Evolutionary conservation across 2,329 filamentous ascomycete species (phyloP).

Genomic region (Teratosphaeria epicoccoides): DNA sequence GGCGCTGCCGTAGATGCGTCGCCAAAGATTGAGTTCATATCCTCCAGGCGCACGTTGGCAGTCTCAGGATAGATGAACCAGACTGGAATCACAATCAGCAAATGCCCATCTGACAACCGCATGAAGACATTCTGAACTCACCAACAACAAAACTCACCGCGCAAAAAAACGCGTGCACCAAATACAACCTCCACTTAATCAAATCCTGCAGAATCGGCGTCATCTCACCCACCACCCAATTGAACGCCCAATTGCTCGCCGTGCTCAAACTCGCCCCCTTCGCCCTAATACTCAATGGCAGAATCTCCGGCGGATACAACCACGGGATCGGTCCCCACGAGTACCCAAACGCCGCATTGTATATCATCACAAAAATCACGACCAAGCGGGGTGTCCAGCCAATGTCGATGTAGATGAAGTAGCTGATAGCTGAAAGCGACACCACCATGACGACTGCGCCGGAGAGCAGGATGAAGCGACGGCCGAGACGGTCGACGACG

Average conservation of each 20-base stretch:
- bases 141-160: conserved; percentile 90
- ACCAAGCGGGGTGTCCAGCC: conserved; percentile 68
- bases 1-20: conserved; percentile 76
- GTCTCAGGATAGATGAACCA: conserved; percentile 98
- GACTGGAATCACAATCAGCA: conserved; percentile 44
- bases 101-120: neutral
- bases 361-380: conserved; percentile 93
- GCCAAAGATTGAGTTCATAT: conserved; percentile 92
- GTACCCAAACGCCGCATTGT: conserved; percentile 94
- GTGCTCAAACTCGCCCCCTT: conserved; percentile 96
- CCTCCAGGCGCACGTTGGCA: conserved; percentile 85
- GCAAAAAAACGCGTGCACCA: conserved; percentile 95
- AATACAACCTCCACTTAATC: conserved; percentile 88
- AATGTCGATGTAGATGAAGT: conserved; percentile 87
- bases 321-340: conserved; percentile 98
- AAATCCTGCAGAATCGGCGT: conserved; percentile 85
- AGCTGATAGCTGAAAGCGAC: conserved; percentile 80
- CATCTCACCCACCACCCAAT: conserved; percentile 92
- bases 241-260: conserved; percentile 95
- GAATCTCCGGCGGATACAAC: conserved; percentile 97
- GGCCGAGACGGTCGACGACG: conserved; percentile 83
- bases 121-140: conserved; percentile 50
- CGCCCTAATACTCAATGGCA: conserved; percentile 89
- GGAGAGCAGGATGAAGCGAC: conserved; percentile 77
- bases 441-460: conserved; percentile 84